Percentiles rank a stretch among this genome's conserved stretches.
These are phyloP conservation scores for Arthroderma uncinatum DNA, from an alignment of 2,329 filamentous ascomycete species.

Conservation along the genomic window DNA sequence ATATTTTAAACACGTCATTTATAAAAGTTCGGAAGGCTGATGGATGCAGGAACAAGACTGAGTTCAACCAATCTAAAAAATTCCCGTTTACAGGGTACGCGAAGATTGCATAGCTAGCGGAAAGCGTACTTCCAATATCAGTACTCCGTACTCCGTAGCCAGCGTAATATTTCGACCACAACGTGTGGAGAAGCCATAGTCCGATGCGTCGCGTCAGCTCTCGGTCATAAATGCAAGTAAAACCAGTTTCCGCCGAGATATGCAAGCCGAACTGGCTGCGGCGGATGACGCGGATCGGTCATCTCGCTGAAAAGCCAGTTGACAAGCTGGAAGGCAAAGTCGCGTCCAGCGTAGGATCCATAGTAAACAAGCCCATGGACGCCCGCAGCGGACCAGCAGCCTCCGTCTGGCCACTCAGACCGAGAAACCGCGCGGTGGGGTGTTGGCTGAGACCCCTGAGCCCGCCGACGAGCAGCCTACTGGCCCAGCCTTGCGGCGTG, in stretches of 20 bases:
- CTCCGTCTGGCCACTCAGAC: background rate
- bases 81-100: background rate
- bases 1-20: background rate
- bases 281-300: background rate
- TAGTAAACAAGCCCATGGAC: background rate
- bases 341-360: background rate
- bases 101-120: background rate
- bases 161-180: background rate
- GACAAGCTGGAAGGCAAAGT: background rate
- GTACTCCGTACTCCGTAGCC: background rate
- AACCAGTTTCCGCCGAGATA: background rate
- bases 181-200: background rate
- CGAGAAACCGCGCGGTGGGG: background rate
- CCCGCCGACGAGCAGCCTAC: background rate
- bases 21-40: background rate
- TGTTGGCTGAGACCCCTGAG: background rate
- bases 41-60: background rate
- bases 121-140: background rate
- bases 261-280: background rate
- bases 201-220: background rate
- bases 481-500: slow-evolving; percentile 1
- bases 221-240: background rate
- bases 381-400: no score
- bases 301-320: background rate
- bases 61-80: background rate